phyloP scores from a whole-genome alignment of 1,284 basidiomycete species.

The Sporisorium sorghi region DNA sequence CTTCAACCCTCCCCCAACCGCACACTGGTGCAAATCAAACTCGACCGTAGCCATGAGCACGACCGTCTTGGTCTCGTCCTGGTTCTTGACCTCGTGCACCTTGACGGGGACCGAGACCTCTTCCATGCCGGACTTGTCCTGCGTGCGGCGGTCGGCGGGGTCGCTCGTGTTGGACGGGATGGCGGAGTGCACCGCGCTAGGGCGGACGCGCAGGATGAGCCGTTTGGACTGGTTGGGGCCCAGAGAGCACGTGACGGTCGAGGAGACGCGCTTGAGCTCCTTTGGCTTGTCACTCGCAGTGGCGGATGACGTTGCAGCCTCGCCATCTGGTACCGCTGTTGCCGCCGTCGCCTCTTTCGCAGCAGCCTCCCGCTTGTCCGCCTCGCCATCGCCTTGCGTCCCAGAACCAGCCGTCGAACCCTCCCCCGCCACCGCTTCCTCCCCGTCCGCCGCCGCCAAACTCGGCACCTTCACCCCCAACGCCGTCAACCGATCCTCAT shows the following conservation, averaged over 20 bases:
- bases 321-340: not conserved
- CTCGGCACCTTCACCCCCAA: slow-evolving; percentile 69
- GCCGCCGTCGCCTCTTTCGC: not conserved
- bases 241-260: slow-evolving; percentile 59
- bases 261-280: slow-evolving; percentile 54
- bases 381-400: slow-evolving; percentile 6
- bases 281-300: slow-evolving; percentile 19
- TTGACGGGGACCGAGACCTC: slow-evolving; percentile 54
- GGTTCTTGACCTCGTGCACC: slow-evolving; percentile 68
- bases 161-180: slow-evolving; percentile 36
- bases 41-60: slow-evolving; percentile 47
- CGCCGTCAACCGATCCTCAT: slow-evolving; percentile 71
- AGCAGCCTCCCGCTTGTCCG: not conserved
- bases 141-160: slow-evolving; percentile 40
- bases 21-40: slow-evolving; percentile 27
- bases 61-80: slow-evolving; percentile 65
- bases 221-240: slow-evolving; percentile 59
- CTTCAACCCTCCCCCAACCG: not conserved
- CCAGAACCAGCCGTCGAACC: not conserved
- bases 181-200: slow-evolving; percentile 37
- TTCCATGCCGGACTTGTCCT: slow-evolving; percentile 39
- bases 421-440: not conserved
- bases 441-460: slow-evolving; percentile 8
- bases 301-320: not conserved
- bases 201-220: slow-evolving; percentile 62